phyloP scores from a whole-genome alignment of 2,329 filamentous ascomycete genomes.

The Sclerotinia borealis region DNA sequence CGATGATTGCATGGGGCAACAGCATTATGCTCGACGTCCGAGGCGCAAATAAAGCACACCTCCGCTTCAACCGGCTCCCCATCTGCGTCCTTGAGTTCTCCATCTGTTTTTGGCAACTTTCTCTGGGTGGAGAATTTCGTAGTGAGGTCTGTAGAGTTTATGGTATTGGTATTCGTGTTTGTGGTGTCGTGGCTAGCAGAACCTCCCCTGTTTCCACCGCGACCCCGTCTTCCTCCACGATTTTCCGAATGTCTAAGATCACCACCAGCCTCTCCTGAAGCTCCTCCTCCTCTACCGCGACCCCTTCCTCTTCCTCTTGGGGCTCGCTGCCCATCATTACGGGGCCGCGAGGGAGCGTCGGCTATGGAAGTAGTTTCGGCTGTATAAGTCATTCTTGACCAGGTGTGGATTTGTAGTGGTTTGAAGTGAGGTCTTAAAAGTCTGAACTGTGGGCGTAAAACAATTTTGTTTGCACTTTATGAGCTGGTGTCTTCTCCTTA shows the following conservation, averaged over 20 bases:
- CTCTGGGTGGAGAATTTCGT: neutral
- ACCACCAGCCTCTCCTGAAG: constrained; percentile 24
- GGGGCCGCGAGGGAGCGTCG: constrained; percentile 3
- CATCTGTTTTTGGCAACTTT: neutral
- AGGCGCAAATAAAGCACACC: constrained; percentile 97
- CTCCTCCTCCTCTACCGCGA: constrained; percentile 9
- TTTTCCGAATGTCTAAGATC: constrained; percentile 18
- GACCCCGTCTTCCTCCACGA: constrained; percentile 24
- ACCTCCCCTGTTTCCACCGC: constrained; percentile 18
- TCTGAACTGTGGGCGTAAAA: neutral
- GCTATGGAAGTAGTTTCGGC: constrained; percentile 17
- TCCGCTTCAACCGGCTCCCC: constrained; percentile 58
- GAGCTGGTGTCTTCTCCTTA: neutral
- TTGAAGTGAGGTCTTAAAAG: neutral
- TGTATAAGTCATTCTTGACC: constrained; percentile 10
- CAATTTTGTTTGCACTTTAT: neutral
- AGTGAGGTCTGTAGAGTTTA: neutral
- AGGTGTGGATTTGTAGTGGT: neutral
- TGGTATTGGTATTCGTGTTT: constrained; percentile 5
- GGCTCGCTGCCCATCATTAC: constrained; percentile 33
- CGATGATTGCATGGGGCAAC: constrained; percentile 93
- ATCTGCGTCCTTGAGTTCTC: constrained; percentile 19
- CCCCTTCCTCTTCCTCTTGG: constrained; percentile 33
- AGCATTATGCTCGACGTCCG: constrained; percentile 77
- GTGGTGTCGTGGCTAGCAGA: constrained; percentile 4